Evolutionary conservation across 1,139 yeast species (phyloP).

Genomic region (Scheffersomyces cryptocercus): DNA sequence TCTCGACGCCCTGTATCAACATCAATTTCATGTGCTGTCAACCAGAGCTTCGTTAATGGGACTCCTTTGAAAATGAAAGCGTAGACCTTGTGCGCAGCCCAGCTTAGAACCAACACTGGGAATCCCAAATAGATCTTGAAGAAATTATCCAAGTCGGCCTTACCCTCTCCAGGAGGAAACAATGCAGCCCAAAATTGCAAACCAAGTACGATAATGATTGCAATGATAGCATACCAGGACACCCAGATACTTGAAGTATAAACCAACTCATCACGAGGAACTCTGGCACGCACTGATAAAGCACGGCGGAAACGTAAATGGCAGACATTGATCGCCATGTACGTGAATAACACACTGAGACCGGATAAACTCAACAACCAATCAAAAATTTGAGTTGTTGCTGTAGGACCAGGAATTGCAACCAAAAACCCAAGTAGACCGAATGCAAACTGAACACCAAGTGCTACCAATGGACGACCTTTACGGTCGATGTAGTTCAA

Average conservation of each 20-base stretch:
- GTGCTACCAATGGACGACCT: constrained; percentile 38
- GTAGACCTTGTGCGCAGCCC: constrained; percentile 36
- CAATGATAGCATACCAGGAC: constrained; percentile 33
- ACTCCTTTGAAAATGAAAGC: constrained; percentile 20
- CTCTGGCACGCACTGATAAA: constrained; percentile 25
- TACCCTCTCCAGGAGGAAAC: constrained; percentile 34
- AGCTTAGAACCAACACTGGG: constrained; percentile 27
- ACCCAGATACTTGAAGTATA: constrained; percentile 26
- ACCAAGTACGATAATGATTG: constrained; percentile 25
- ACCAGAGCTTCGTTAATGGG: constrained; percentile 32
- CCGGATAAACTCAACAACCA: constrained; percentile 28
- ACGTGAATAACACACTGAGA: constrained; percentile 24
- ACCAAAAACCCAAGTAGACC: constrained; percentile 34
- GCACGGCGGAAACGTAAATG: constrained; percentile 36
- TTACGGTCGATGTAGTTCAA: constrained; percentile 32
- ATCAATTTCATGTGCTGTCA: constrained; percentile 50
- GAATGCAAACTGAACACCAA: constrained; percentile 22
- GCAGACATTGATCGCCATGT: constrained; percentile 31
- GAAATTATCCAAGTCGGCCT: constrained; percentile 29
- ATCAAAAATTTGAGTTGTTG: constrained; percentile 18
- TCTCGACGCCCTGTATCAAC: constrained; percentile 56
- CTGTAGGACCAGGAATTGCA: constrained; percentile 25
- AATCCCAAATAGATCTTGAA: constrained; percentile 36
- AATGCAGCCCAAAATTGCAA: constrained; percentile 44
- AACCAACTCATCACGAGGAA: constrained; percentile 32